phyloP scores from a whole-genome alignment of 345 rosid species.

The Combretum micranthum region DNA sequence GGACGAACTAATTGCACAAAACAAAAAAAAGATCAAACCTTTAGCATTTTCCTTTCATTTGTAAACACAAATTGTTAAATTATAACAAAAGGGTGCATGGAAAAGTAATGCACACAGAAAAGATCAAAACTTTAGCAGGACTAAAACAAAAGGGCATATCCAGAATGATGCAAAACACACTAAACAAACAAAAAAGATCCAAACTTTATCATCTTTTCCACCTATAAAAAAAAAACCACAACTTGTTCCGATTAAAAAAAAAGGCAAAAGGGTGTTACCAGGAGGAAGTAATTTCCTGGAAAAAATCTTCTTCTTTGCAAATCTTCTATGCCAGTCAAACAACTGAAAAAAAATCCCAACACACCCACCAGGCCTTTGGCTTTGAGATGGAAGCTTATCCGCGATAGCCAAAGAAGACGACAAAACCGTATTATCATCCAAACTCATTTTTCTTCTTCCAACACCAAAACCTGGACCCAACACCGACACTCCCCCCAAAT shows the following conservation, averaged over 20 bases:
- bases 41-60: slow-evolving; percentile 12
- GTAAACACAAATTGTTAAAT: slow-evolving; percentile 41
- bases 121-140: no score
- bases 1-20: slow-evolving; percentile 1
- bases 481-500: background rate
- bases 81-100: slow-evolving; percentile 2
- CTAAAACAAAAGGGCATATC: no score
- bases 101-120: background rate
- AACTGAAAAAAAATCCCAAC: slow-evolving; percentile 89
- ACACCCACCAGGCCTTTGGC: slow-evolving; percentile 68
- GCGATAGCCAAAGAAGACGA: slow-evolving; percentile 50
- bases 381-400: slow-evolving; percentile 50
- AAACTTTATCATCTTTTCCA: background rate
- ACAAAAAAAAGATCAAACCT: no score
- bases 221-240: background rate
- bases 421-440: slow-evolving; percentile 48
- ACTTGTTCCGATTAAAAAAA: background rate
- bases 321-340: slow-evolving; percentile 80
- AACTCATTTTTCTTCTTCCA: slow-evolving; percentile 13
- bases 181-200: background rate
- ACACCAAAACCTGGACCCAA: background rate
- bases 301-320: slow-evolving; percentile 79
- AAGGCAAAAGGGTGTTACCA: slow-evolving; percentile 25
- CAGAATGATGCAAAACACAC: no score
- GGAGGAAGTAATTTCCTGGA: slow-evolving; percentile 71